phyloP scores from a whole-genome alignment of 345 rosid species.

The Euphorbia tirucalli region DNA sequence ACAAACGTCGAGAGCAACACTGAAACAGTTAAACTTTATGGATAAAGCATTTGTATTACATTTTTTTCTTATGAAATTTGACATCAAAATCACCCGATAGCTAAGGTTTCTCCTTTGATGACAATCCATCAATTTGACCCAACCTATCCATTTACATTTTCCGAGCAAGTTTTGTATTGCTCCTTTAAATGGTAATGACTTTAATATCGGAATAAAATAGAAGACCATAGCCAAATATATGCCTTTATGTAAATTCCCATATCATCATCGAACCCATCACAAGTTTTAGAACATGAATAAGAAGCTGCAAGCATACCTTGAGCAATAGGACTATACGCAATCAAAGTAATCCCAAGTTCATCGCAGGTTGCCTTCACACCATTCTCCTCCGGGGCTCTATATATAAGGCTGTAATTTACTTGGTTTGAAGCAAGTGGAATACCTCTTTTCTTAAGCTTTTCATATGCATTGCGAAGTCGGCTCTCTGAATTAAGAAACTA shows the following conservation, averaged over 20 bases:
- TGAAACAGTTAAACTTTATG: not conserved
- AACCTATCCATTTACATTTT: not conserved
- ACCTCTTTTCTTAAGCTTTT: conserved; percentile 81
- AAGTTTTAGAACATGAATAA: conserved; percentile 12
- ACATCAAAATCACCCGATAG: not conserved
- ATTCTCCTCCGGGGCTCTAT: conserved; percentile 76
- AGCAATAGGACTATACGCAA: conserved; percentile 92
- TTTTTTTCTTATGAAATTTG: not conserved
- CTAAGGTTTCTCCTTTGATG: not conserved
- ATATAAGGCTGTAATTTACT: conserved; percentile 94
- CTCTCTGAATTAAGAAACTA: conserved; percentile 44
- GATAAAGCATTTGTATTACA: not conserved
- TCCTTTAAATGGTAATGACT: not conserved
- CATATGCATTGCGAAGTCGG: conserved; percentile 74
- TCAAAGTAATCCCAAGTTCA: conserved; percentile 87
- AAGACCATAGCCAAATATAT: not conserved
- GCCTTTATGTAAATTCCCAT: not conserved
- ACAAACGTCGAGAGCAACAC: too few relatives aligned
- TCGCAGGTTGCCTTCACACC: conserved; percentile 92
- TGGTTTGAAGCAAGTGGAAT: conserved; percentile 94
- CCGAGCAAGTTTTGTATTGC: not conserved
- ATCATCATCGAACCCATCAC: not conserved
- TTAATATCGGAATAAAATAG: not conserved
- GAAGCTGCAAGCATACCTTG: conserved; percentile 52
- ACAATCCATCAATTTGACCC: not conserved